Percentiles rank a stretch among this genome's conserved stretches.
phyloP scores from a whole-genome alignment of 148 eudicot genomes.

The Rheum nobile region DNA sequence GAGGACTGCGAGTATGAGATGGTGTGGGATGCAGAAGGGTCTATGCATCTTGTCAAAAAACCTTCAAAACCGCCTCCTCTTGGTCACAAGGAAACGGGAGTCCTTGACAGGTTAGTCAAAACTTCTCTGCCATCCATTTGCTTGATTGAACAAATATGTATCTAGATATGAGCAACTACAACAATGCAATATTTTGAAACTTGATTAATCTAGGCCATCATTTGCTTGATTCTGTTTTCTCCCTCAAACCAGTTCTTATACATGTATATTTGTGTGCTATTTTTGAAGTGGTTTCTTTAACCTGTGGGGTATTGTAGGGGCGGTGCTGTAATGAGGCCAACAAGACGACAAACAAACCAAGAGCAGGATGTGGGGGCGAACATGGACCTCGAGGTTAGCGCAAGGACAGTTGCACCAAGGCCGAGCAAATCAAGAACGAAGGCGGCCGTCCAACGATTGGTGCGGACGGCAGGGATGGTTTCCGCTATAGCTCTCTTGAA shows the following conservation, averaged over 20 bases:
- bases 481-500: constrained; percentile 64
- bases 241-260: no score
- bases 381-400: constrained; percentile 16
- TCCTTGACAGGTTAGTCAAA: constrained; percentile 52
- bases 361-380: constrained; percentile 33
- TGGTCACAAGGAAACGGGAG: constrained; percentile 30
- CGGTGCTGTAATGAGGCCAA: constrained; percentile 64
- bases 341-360: constrained; percentile 40
- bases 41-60: constrained; percentile 84
- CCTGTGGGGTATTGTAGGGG: constrained; percentile 46
- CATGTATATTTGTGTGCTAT: no score
- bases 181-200: no score
- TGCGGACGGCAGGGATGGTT: constrained; percentile 35
- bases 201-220: no score
- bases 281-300: no score
- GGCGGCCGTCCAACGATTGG: constrained; percentile 33
- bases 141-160: no score
- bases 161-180: neutral
- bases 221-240: no score
- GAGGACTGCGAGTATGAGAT: constrained; percentile 76
- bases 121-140: neutral
- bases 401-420: constrained; percentile 13
- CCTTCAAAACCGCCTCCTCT: constrained; percentile 20
- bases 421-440: constrained; percentile 31
- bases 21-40: constrained; percentile 97